Percentiles rank a stretch among this genome's conserved stretches.
Conservation (phyloP, 1,284 basidiomycete species). For the Naganishia sp. region DNA sequence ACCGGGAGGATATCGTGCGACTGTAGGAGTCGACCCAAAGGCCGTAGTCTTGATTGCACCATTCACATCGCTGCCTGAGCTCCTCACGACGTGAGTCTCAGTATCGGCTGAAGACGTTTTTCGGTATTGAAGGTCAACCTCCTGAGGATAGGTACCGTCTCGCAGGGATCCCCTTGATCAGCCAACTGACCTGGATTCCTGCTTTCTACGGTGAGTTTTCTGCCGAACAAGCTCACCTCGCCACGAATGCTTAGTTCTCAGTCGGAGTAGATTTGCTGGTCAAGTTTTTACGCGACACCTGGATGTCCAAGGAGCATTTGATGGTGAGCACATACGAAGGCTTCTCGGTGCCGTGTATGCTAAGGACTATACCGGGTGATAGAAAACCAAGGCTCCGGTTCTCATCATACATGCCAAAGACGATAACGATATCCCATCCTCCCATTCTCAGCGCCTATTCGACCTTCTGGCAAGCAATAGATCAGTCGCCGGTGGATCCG, state of each 20-base stretch:
- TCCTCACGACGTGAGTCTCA: constrained; percentile 42
- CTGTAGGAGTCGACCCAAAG: constrained; percentile 40
- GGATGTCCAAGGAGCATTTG: constrained; percentile 42
- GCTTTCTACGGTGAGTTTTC: constrained; percentile 37
- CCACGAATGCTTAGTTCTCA: background rate
- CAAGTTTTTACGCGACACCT: constrained; percentile 37
- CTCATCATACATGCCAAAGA: constrained; percentile 77
- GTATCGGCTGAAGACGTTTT: too few relatives aligned
- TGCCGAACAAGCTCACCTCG: background rate
- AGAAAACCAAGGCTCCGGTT: constrained; percentile 67
- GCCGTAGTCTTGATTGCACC: constrained; percentile 49
- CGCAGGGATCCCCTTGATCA: constrained; percentile 45
- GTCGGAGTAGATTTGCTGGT: constrained; percentile 39
- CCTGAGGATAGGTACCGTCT: constrained; percentile 40
- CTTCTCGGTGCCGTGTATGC: background rate
- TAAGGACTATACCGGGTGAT: background rate
- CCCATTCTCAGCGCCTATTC: constrained; percentile 74
- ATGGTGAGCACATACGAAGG: constrained; percentile 33
- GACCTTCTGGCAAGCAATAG: constrained; percentile 57
- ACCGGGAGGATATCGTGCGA: background rate
- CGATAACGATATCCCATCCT: constrained; percentile 76
- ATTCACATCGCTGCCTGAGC: constrained; percentile 46
- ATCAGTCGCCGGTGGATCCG: background rate
- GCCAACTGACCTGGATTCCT: constrained; percentile 41
- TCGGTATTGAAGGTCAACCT: background rate